These are phyloP conservation scores for Saccharomycopsis selenospora DNA, from an alignment of 805 yeast species.

Conservation along the genomic window DNA sequence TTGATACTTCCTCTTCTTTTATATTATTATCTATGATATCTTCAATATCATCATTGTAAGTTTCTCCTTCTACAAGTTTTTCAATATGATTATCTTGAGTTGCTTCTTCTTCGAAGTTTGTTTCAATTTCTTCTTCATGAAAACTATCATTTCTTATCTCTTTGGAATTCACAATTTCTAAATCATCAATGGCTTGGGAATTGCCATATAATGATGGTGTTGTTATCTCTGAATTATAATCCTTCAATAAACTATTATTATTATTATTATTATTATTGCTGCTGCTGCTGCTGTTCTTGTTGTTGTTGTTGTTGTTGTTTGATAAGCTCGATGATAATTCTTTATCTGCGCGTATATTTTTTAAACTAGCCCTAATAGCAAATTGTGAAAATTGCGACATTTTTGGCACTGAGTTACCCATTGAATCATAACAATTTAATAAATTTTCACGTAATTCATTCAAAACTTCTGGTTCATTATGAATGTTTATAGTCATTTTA, in stretches of 20 bases:
- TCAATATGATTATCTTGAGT: slow-evolving; percentile 20
- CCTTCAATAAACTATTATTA: no score
- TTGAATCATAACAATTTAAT: slow-evolving; percentile 32
- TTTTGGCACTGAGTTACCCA: slow-evolving; percentile 16
- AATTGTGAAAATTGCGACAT: slow-evolving; percentile 28
- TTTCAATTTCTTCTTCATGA: slow-evolving; percentile 21
- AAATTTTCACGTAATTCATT: slow-evolving; percentile 50
- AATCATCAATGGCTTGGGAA: no score
- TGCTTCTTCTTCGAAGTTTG: slow-evolving; percentile 21
- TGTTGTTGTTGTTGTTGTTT: slow-evolving; percentile 1
- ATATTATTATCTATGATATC: no score
- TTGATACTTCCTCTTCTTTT: slow-evolving; percentile 16
- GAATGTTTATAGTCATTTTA: slow-evolving; percentile 64
- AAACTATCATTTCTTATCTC: slow-evolving; percentile 12
- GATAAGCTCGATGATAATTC: no score
- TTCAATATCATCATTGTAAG: slow-evolving; percentile 9
- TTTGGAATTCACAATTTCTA: no score
- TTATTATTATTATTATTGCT: no score
- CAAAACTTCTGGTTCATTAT: slow-evolving; percentile 54
- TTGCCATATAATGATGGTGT: no score
- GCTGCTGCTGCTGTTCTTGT: neutral
- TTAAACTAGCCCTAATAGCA: neutral
- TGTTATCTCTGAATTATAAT: no score
- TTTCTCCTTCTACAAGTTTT: slow-evolving; percentile 17
- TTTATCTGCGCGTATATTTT: no score